Percentiles rank a stretch among this genome's conserved stretches.
phyloP scores from a whole-genome alignment of 2,329 filamentous ascomycete genomes.

The Colletotrichum aenigma region DNA sequence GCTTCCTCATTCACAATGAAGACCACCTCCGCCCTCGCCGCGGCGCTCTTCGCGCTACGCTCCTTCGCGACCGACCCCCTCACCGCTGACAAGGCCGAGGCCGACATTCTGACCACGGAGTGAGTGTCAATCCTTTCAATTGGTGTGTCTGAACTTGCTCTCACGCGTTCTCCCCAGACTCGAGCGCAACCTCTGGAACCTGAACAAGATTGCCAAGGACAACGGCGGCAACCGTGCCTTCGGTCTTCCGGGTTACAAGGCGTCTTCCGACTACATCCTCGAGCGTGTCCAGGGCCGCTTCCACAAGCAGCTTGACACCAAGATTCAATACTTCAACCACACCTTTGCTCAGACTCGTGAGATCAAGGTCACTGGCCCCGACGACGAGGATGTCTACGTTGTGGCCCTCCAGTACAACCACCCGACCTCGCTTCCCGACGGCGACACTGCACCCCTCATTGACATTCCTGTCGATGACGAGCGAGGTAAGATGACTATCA shows the following conservation, averaged over 20 bases:
- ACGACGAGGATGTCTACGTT: constrained; percentile 47
- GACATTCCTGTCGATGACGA: constrained; percentile 39
- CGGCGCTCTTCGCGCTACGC: constrained; percentile 16
- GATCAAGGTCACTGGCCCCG: constrained; percentile 48
- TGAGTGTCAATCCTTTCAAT: constrained; percentile 24
- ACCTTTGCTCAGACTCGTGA: constrained; percentile 45
- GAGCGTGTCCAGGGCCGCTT: constrained; percentile 45
- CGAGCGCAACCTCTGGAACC: constrained; percentile 55
- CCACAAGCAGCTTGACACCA: constrained; percentile 45
- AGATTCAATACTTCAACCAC: constrained; percentile 51
- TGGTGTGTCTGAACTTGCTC: neutral
- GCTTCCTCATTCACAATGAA: constrained; percentile 16
- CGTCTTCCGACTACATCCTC: constrained; percentile 61
- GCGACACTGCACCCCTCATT: constrained; percentile 40
- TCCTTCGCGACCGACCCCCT: constrained; percentile 30
- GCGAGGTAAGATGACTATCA: constrained; percentile 13
- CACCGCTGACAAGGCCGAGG: constrained; percentile 42
- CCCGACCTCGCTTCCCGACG: constrained; percentile 41
- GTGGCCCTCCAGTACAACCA: constrained; percentile 51
- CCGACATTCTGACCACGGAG: constrained; percentile 42
- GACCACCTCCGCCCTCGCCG: constrained; percentile 16
- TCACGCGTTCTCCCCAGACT: constrained; percentile 40
- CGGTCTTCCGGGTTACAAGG: constrained; percentile 62
- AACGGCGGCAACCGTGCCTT: constrained; percentile 66
- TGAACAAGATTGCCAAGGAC: constrained; percentile 57